phyloP scores from a whole-genome alignment of 2,329 filamentous ascomycete genomes.

The Fusarium haematococcum region DNA sequence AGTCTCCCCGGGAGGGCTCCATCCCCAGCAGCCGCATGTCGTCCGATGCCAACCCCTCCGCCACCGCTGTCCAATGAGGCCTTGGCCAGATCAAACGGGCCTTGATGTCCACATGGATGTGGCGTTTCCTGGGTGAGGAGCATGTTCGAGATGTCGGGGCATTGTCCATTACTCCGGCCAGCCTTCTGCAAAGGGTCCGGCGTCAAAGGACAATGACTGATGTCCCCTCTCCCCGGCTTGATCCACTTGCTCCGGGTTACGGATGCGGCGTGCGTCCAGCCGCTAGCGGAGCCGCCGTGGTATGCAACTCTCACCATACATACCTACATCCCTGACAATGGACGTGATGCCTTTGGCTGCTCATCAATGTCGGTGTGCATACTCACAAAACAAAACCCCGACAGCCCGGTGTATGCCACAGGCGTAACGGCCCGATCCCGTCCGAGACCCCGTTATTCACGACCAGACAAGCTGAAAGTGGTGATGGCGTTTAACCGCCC shows the following conservation, averaged over 20 bases:
- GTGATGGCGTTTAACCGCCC: neutral
- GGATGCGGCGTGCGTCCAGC: slow-evolving; percentile 16
- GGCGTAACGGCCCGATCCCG: neutral
- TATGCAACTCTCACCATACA: slow-evolving; percentile 7
- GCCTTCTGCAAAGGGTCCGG: neutral
- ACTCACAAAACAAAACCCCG: neutral
- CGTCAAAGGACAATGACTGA: neutral
- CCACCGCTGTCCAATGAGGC: slow-evolving; percentile 24
- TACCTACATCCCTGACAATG: slow-evolving; percentile 5
- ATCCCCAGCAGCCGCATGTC: slow-evolving; percentile 24
- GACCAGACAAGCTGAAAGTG: neutral
- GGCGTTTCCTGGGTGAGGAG: slow-evolving; percentile 3
- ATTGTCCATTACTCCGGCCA: neutral
- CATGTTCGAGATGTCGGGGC: slow-evolving; percentile 16
- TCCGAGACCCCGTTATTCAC: neutral
- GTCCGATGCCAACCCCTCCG: slow-evolving; percentile 12
- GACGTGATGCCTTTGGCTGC: neutral
- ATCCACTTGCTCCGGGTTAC: slow-evolving; percentile 30
- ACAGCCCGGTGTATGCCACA: slow-evolving; percentile 4
- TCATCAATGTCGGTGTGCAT: slow-evolving; percentile 5
- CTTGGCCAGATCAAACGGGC: slow-evolving; percentile 11
- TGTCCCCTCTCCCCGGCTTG: neutral
- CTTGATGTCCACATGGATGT: slow-evolving; percentile 10
- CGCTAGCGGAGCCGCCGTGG: slow-evolving; percentile 3
- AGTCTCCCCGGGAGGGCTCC: slow-evolving; percentile 25